Base-by-base conservation (phyloP, 2,329 filamentous ascomycete species). In the Chrysoporthe puriensis region DNA sequence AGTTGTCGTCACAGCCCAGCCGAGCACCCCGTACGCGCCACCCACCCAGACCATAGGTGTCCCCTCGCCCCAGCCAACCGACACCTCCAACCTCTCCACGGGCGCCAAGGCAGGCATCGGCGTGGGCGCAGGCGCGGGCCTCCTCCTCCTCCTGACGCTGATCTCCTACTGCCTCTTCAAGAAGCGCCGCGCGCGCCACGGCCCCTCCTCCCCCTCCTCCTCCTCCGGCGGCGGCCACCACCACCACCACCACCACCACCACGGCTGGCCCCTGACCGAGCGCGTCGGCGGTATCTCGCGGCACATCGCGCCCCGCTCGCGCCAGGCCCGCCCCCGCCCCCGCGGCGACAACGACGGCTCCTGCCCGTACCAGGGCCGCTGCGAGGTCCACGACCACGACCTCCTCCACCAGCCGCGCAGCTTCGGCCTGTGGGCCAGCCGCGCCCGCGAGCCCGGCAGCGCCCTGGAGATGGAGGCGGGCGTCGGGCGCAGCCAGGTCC, bases 331-430 rank as follows among this genome's bases (percentile, higher is more conserved):
- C 14, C 4, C 54, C 14, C 14, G n/a, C 11, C 34, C 58, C 21
- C 2, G 2, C 36, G 4, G 11, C 36, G 8, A 21, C 36, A 1
- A 40, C 57, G 36, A 21, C 16, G 18, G 7, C 18, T 1, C 40
- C 57, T 61, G 58, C 26, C 58, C 58, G 11, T 61, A 46, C 43
- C 7, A 61, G 40, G 58, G 58, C 58, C 58, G 26, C 0, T 61
- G 58, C 58, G 26, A 13, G 4, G 58, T 61, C 42, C 58, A 48
- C 21, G 43, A 46, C 14, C n/a, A 21, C 13, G 14, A 4, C 26
- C 42, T 46, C 42, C 40, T 43, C 5, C 42, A 26, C 21, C 13
- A 46, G 4, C 58, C 40, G 1, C 58, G 43, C 43, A 18, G 21
- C 2, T 46, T 46, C 5, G 58, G 58, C 14, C 42, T 61, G 58